A percentile compares a stretch with the other conserved stretches of the same genome.
phyloP scores from a whole-genome alignment of 2,329 filamentous ascomycete species.

The Neofusicoccum umdonicola region DNA sequence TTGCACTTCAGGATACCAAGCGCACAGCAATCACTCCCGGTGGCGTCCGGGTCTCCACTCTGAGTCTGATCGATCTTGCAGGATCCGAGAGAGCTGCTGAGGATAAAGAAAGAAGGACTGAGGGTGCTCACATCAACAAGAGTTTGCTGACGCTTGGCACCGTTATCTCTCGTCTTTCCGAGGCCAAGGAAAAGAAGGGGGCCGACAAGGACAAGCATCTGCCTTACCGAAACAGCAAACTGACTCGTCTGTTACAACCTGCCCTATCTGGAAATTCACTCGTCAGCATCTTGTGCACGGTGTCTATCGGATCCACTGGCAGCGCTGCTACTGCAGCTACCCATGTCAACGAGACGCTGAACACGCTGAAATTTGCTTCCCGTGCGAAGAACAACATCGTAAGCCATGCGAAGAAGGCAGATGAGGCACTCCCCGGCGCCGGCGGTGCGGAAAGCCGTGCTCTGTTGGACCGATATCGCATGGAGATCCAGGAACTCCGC shows the following conservation, averaged over 20 bases:
- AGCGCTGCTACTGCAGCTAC: constrained; percentile 68
- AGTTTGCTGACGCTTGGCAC: constrained; percentile 91
- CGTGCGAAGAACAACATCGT: constrained; percentile 97
- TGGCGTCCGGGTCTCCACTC: constrained; percentile 89
- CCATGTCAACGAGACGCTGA: constrained; percentile 85
- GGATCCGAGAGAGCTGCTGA: constrained; percentile 96
- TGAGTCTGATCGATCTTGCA: constrained; percentile 93
- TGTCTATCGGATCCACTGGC: constrained; percentile 78
- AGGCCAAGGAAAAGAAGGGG: constrained; percentile 81
- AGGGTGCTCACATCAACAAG: constrained; percentile 98
- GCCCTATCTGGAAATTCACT: constrained; percentile 90
- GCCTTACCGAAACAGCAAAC: constrained; percentile 95
- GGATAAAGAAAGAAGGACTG: constrained; percentile 86
- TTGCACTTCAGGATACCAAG: constrained; percentile 41
- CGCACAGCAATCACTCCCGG: constrained; percentile 58
- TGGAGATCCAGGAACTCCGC: constrained; percentile 84
- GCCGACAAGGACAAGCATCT: constrained; percentile 86
- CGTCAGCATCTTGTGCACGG: constrained; percentile 95
- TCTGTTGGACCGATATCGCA: constrained; percentile 84
- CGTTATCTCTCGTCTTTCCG: constrained; percentile 89
- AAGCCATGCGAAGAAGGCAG: constrained; percentile 91
- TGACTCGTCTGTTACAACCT: constrained; percentile 87
- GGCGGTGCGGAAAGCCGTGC: constrained; percentile 80
- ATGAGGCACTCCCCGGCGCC: constrained; percentile 78
- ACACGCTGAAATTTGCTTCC: constrained; percentile 94